Base-by-base conservation (phyloP, 495 filamentous ascomycete species). In the Ascodesmis nigricans region DNA sequence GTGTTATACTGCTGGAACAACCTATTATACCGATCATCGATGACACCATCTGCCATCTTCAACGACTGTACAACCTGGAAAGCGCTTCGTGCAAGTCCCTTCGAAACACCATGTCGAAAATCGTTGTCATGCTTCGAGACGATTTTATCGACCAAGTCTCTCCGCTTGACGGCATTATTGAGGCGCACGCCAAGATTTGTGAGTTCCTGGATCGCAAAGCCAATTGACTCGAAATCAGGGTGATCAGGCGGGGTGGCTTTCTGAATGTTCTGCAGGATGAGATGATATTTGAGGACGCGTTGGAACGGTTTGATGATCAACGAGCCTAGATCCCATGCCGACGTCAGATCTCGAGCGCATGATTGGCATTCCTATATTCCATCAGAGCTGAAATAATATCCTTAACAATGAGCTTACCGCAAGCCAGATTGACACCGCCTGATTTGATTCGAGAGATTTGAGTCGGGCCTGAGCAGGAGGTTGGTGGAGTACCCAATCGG, bases 251-350 rank as follows among this genome's bases (percentile, higher is more conserved):
- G 73, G 0, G 90, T 95, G 26, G 67, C 64, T 36, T 84, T 71
- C 16, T 84, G 63, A 0, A 95, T 61, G 37, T 79, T 64, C 4
- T 63, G 63, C 23, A 99, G 61, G 17, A 99, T 61, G 7, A 92
- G 69, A 1, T 81, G 82, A 45, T 93, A 99, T 43, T 91, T 92
- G 19, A 79, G 63, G 20, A 95, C 69, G 21, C 87, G 66, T 56
- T 99, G 87, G 43, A 84, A 75, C 5, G 87, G 87, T 54, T 99
- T 99, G 39, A 99, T 79, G 9, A 99, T 64, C 21, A 99, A 59
- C 3, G 87, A 82, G 52, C 91, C 81, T 31, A 99, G 56, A 49
- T 90, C 73, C 90, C 90, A 95, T 3, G 90, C 83, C 5, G 63
- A 64, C 0, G 87, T 99, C 17, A 99, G 60, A 49, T 92, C 90